Conservation (phyloP, 192 early-diverging fungal species). For the Podila verticillata region DNA sequence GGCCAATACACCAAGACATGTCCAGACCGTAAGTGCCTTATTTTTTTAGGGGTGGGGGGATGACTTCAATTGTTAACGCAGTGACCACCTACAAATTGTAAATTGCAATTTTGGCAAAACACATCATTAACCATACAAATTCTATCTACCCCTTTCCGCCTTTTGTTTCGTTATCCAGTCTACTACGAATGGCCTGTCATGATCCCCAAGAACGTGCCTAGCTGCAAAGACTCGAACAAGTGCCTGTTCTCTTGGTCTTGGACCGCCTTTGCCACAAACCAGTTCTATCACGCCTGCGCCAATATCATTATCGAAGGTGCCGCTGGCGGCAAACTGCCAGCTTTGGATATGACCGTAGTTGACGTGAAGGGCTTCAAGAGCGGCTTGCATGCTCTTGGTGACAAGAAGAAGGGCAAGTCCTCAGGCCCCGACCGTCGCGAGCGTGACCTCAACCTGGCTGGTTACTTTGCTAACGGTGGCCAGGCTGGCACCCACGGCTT, state of each 20-base stretch:
- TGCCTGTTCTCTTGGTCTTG: slow-evolving; percentile 62
- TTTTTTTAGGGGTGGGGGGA: too few relatives aligned
- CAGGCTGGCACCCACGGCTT: slow-evolving; percentile 4
- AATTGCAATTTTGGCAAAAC: too few relatives aligned
- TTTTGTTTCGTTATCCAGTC: neutral
- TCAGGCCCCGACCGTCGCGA: slow-evolving; percentile 15
- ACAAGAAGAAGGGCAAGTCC: slow-evolving; percentile 1
- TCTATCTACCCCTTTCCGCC: neutral
- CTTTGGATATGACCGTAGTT: slow-evolving; percentile 15
- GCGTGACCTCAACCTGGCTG: neutral
- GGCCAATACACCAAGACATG: slow-evolving; percentile 40
- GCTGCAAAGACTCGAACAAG: slow-evolving; percentile 26
- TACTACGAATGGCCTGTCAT: slow-evolving; percentile 39
- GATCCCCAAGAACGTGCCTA: slow-evolving; percentile 37
- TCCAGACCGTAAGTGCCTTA: neutral
- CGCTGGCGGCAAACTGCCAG: slow-evolving; percentile 5
- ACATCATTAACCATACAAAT: too few relatives aligned
- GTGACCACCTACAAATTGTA: too few relatives aligned
- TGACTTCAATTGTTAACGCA: too few relatives aligned
- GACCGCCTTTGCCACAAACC: slow-evolving; percentile 73
- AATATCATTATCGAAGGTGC: slow-evolving; percentile 65
- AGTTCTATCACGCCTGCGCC: slow-evolving; percentile 79
- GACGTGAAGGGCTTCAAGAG: slow-evolving; percentile 5
- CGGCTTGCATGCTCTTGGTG: slow-evolving; percentile 1
- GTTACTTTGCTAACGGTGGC: slow-evolving; percentile 14